Base-by-base conservation (phyloP, 78 protist genomes). In the Capsaspora owczarzaki region DNA sequence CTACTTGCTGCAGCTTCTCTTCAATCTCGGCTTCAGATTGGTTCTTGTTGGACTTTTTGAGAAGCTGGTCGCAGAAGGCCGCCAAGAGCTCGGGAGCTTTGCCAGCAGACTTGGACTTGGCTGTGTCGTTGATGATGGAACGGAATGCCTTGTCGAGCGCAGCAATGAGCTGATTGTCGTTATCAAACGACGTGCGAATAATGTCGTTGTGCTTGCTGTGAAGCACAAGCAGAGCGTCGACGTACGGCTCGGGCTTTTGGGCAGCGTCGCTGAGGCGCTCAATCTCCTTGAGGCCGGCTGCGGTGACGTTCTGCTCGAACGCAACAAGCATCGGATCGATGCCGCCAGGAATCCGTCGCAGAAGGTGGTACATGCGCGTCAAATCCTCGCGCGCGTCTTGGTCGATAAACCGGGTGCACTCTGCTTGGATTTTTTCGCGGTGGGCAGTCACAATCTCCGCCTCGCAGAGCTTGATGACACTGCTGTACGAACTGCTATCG, bases 131-230 rank as follows among this genome's bases (percentile, higher is more conserved):
- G 81, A 86, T 87, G 31, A 87, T 71, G 53, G 82, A 61, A 27
- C 86, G 83, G 76, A 87, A 85, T 16, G 93, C 93, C 81, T 79
- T 84, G 85, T 91, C 95, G 12, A 90, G 78, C 29, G 80, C 87
- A 23, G 89, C 89, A 25, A 87, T 53, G 31, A 91, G 90, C 44
- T 42, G 53, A 6, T 74, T 68, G 76, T 90, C 91, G 63, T 71
- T 68, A 25, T 69, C 74, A 43, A 91, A 91, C 47, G 95, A 89
- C 27, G 22, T 47, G 33, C 29, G 33, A 12, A 92, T 74, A 19
- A 90, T 40, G 33, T 38, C 76, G 61, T 70, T 43, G 63, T 81
- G 87, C 79, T 76, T n/a, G 42, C n/a, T 40, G 84, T 92, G 83
- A 31, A 87, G 87, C 38, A 43, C 76, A 53, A 92, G 85, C 33